These are phyloP conservation scores for Casuarina equisetifolia DNA, from an alignment of 306 rosid species.

Conservation along the genomic window DNA sequence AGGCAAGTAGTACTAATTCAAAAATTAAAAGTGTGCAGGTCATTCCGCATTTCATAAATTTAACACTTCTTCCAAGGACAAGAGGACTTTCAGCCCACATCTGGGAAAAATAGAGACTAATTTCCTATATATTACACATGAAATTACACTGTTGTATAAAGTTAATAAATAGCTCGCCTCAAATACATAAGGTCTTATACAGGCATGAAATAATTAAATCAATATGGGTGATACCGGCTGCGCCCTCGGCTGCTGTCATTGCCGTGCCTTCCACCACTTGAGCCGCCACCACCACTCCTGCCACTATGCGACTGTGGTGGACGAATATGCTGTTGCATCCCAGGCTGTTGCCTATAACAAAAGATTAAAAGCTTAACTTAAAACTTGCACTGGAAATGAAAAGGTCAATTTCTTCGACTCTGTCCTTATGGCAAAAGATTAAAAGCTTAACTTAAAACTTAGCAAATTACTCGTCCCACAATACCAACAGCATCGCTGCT, in stretches of 20 bases:
- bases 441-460: constrained; percentile 13
- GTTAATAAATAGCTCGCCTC: not conserved
- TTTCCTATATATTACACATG: not conserved
- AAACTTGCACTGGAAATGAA: not conserved
- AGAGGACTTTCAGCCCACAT: not conserved
- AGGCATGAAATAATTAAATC: constrained; percentile 7
- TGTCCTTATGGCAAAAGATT: not conserved
- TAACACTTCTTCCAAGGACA: not conserved
- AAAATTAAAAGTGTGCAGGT: not conserved
- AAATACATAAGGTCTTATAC: not conserved
- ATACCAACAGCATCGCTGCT: not conserved
- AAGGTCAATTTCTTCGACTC: not conserved
- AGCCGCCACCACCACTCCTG: constrained; percentile 44
- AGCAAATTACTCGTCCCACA: not conserved
- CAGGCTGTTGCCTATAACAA: constrained; percentile 58
- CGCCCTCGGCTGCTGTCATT: constrained; percentile 47
- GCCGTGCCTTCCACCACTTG: constrained; percentile 49
- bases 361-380: constrained; percentile 13
- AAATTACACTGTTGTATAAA: not conserved
- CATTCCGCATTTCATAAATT: not conserved
- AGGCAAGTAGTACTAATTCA: not conserved
- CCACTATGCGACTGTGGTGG: constrained; percentile 41
- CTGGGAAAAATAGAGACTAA: not conserved
- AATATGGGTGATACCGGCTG: constrained; percentile 63
- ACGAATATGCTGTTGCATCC: constrained; percentile 41